A percentile compares a stretch with the other conserved stretches of the same genome.
These are phyloP conservation scores for Leonotis leonurus DNA, from an alignment of 257 asterid species.

Conservation along the genomic window DNA sequence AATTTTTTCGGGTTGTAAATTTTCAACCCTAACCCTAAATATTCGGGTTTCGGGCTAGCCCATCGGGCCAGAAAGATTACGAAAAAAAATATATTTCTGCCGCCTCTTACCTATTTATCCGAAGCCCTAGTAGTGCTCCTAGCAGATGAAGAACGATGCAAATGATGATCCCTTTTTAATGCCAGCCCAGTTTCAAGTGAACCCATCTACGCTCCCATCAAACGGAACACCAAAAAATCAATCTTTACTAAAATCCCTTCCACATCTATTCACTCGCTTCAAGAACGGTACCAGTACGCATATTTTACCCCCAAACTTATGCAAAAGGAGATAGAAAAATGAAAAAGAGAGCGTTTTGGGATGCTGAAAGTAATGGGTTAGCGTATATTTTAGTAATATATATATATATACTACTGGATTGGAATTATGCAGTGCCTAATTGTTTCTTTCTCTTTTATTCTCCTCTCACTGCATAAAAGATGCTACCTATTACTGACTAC, in stretches of 20 bases:
- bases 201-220: slow-evolving; percentile 76
- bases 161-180: slow-evolving; percentile 55
- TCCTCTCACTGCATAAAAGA: slow-evolving; percentile 3
- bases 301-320: not conserved
- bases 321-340: not conserved
- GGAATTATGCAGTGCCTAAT: not conserved
- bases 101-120: too few species aligned
- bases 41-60: too few species aligned
- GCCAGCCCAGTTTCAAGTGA: slow-evolving; percentile 62
- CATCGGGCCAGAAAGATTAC: too few species aligned
- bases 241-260: not conserved
- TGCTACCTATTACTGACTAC: not conserved
- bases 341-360: slow-evolving; percentile 16
- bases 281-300: slow-evolving; percentile 18
- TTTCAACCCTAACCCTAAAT: too few species aligned
- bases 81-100: too few species aligned
- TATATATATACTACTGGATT: slow-evolving; percentile 1
- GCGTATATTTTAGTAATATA: not conserved
- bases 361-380: slow-evolving; percentile 13
- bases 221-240: slow-evolving; percentile 18
- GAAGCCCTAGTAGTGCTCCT: slow-evolving; percentile 18
- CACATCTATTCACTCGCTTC: slow-evolving; percentile 8
- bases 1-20: too few species aligned
- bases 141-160: slow-evolving; percentile 41
- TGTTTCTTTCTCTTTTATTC: too few species aligned